Evolutionary conservation across 768 basidiomycete genomes (phyloP).

Genomic region (Psilocybe cubensis): DNA sequence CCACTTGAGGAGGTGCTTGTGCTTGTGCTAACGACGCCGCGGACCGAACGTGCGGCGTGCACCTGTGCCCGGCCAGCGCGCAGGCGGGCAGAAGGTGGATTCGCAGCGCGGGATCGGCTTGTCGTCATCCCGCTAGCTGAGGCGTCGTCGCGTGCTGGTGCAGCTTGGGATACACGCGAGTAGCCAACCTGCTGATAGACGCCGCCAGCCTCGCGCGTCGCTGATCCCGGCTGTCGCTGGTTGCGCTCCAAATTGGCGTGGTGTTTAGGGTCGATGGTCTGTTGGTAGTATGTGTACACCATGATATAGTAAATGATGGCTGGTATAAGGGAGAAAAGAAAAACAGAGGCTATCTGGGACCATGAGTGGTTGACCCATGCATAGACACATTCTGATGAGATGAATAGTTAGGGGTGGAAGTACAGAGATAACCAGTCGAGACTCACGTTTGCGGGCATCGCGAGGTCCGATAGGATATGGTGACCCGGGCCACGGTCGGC

Average conservation of each 20-base stretch:
- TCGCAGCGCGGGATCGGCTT: constrained; percentile 10
- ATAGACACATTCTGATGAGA: constrained; percentile 36
- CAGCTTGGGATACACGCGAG: constrained; percentile 12
- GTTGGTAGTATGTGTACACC: constrained; percentile 43
- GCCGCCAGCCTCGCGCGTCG: constrained; percentile 1
- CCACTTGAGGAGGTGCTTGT: constrained; percentile 10
- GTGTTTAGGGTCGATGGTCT: constrained; percentile 40
- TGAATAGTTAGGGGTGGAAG: not conserved
- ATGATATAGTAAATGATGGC: constrained; percentile 37
- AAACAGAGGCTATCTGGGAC: constrained; percentile 39
- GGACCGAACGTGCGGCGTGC: constrained; percentile 15
- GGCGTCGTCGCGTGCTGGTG: constrained; percentile 1
- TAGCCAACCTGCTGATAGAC: constrained; percentile 19
- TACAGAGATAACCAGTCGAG: not conserved
- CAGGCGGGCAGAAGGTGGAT: constrained; percentile 15
- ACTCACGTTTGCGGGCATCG: constrained; percentile 40
- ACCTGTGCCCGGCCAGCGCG: constrained; percentile 15
- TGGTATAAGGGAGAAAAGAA: constrained; percentile 42
- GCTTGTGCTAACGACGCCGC: constrained; percentile 15
- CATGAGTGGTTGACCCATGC: constrained; percentile 41
- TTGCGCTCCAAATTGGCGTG: constrained; percentile 31
- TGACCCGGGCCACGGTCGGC: constrained; percentile 34
- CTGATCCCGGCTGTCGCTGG: not conserved
- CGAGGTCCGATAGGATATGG: constrained; percentile 23
- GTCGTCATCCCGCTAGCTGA: constrained; percentile 16